Conservation (phyloP, 1,139 yeast genomes). For the Spathaspora sp. region DNA sequence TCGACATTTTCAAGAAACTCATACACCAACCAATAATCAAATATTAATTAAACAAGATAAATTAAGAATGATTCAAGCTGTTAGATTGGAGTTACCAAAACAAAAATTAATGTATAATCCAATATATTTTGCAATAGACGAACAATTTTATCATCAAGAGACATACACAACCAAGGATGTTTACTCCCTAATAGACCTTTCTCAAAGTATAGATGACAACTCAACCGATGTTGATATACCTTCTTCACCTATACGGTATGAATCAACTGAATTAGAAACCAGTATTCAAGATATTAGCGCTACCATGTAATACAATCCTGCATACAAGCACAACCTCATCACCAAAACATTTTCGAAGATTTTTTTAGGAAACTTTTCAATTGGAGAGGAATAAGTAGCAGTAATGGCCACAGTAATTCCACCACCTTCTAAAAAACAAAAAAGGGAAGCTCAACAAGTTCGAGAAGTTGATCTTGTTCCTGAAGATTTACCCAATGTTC, state of each 20-base stretch:
- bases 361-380: neutral
- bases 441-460: conserved; percentile 77
- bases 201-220: neutral
- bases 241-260: conserved; percentile 11
- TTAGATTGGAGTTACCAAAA: conserved; percentile 16
- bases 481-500: conserved; percentile 78
- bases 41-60: conserved; percentile 12
- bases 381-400: neutral
- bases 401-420: conserved; percentile 87
- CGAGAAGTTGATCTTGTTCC: conserved; percentile 77
- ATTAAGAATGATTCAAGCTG: conserved; percentile 23
- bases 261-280: conserved; percentile 9
- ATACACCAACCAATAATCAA: neutral
- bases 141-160: conserved; percentile 13
- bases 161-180: neutral
- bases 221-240: conserved; percentile 4
- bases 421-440: conserved; percentile 90
- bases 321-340: conserved; percentile 2
- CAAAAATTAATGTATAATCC: conserved; percentile 11
- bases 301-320: conserved; percentile 4
- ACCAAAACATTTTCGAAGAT: neutral
- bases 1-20: conserved; percentile 19
- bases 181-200: neutral
- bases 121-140: conserved; percentile 26
- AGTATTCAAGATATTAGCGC: conserved; percentile 7